Conservation (phyloP, 768 basidiomycete species). For the Mycena crocata region DNA sequence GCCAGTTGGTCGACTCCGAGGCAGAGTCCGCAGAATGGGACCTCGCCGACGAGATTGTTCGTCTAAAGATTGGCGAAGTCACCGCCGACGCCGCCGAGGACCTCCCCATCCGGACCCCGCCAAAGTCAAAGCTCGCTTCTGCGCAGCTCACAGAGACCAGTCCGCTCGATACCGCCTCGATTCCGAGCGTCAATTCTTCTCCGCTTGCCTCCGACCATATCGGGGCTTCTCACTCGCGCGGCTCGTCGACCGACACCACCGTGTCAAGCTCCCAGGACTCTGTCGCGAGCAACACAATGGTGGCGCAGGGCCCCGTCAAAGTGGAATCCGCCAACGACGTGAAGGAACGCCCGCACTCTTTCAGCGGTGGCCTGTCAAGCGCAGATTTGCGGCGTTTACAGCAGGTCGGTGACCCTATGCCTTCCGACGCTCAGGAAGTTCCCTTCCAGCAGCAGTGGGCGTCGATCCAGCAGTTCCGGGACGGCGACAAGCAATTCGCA, state of each 20-base stretch:
- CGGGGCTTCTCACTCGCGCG: slow-evolving; percentile 79
- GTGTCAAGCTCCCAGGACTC: slow-evolving; percentile 70
- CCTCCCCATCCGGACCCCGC: slow-evolving; percentile 72
- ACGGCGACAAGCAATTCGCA: slow-evolving; percentile 53
- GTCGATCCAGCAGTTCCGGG: slow-evolving; percentile 62
- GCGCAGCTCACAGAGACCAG: slow-evolving; percentile 73
- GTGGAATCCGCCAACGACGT: slow-evolving; percentile 63
- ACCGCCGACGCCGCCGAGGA: slow-evolving; percentile 62
- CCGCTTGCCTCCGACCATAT: slow-evolving; percentile 76
- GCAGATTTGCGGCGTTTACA: slow-evolving; percentile 83
- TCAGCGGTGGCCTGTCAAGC: slow-evolving; percentile 80
- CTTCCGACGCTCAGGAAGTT: slow-evolving; percentile 39
- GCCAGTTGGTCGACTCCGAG: slow-evolving; percentile 71
- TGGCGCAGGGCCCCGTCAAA: slow-evolving; percentile 67
- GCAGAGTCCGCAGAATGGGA: slow-evolving; percentile 71
- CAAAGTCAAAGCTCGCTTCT: slow-evolving; percentile 69
- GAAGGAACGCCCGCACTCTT: slow-evolving; percentile 85
- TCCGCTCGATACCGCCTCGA: slow-evolving; percentile 79
- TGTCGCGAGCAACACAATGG: slow-evolving; percentile 66
- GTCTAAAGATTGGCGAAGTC: slow-evolving; percentile 74
- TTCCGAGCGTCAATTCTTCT: slow-evolving; percentile 78
- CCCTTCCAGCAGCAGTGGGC: slow-evolving; percentile 60
- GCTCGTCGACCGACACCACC: slow-evolving; percentile 84
- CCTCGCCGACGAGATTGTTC: slow-evolving; percentile 77
- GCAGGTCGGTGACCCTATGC: slow-evolving; percentile 64